phyloP scores from a whole-genome alignment of 257 asterid genomes.

The Sherardia arvensis region DNA sequence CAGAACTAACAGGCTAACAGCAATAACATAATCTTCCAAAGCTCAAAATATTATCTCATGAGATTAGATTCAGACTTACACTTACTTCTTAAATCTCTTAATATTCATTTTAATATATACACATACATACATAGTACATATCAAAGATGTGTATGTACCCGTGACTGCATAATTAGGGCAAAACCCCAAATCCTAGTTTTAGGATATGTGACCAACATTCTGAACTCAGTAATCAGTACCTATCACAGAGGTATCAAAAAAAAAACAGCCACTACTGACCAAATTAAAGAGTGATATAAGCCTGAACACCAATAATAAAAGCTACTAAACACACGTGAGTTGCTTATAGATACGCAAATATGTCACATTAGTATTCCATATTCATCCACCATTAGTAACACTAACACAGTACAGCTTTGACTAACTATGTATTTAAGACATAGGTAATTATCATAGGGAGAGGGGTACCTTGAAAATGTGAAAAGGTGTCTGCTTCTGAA shows the following conservation, averaged over 20 bases:
- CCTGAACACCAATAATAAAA: not conserved
- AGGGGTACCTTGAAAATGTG: constrained; percentile 57
- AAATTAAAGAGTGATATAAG: not conserved
- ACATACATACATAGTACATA: too few relatives aligned
- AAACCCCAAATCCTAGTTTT: not conserved
- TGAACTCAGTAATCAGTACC: too few relatives aligned
- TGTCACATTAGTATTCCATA: not conserved
- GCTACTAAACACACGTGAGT: not conserved
- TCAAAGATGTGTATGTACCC: too few relatives aligned
- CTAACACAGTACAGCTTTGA: too few relatives aligned
- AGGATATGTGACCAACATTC: not conserved
- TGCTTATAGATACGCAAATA: not conserved
- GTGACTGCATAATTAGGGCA: too few relatives aligned
- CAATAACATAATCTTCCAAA: not conserved
- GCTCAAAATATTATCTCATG: not conserved
- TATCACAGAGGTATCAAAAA: not conserved
- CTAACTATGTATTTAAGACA: too few relatives aligned
- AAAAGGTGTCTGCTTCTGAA: constrained; percentile 67
- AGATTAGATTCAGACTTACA: not conserved
- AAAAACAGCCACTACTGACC: not conserved
- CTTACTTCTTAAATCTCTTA: not conserved
- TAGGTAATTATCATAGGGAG: too few relatives aligned
- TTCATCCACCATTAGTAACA: too few relatives aligned
- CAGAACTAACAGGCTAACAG: not conserved
- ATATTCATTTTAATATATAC: too few relatives aligned